Evolutionary conservation across 345 rosid genomes (phyloP), one percentile per base, ranked within the genome.

Genomic region (Populus pruinosa): DNA sequence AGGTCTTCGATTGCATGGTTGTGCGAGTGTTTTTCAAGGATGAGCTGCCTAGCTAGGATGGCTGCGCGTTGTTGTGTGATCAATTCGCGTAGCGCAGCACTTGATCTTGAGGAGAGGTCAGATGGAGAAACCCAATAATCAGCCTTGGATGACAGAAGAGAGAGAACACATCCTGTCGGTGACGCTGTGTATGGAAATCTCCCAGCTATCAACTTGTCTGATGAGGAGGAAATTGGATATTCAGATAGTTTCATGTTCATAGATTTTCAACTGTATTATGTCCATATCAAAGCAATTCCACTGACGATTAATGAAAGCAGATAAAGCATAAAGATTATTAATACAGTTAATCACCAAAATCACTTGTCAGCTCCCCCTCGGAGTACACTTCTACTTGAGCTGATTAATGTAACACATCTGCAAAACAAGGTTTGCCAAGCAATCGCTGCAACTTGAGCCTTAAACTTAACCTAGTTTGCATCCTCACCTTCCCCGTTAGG

Each of bases 111-210:
- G 47, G 91, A 84, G 44, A 90, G 81, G 65, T 90, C 91, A 0
- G 89, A 79, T 5, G 88, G 80, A 47, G 83, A 83, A 72, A 78
- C 63, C 87, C 83, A 85, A 7, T 82, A 69, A 27, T 81, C 83
- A 20, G 80, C 65, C 66, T 67, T 70, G 0, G 86, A 79, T 89
- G 93, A 90, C 93, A 90, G 91, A 90, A 90, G 93, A 90, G 93
- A 90, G 91, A 81, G 86, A 90, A 89, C 93, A 88, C 84, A 65
- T 49, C 82, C 88, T 59, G 80, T 55, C 55, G 77, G 61, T 23
- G 70, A 73, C 67, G 81, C 29, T 14, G 83, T 9, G 77, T 44
- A 77, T 27, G 81, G 68, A 44, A 79, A 76, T 78, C 82, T 53
- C 69, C 74, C 87, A 4, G 31, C 62, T 78, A 76, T 80, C 73